A percentile compares a stretch with the other conserved stretches of the same genome.
These are phyloP conservation scores for Colletotrichum musicola DNA, from an alignment of 2,329 filamentous ascomycete genomes.

Conservation along the genomic window DNA sequence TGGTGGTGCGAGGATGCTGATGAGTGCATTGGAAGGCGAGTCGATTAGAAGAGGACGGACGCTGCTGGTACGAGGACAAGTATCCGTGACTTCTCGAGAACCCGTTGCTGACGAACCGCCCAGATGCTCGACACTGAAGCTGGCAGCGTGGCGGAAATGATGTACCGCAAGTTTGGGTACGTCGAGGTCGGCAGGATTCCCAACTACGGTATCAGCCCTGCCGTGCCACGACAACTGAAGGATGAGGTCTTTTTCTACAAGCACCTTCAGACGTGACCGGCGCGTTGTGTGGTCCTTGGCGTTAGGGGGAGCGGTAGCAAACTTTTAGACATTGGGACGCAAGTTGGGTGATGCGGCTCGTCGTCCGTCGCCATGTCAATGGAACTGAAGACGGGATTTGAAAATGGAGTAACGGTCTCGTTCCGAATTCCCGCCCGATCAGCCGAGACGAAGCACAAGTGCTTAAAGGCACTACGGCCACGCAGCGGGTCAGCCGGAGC, in stretches of 20 bases:
- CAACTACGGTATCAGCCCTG: constrained; percentile 63
- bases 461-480: not conserved
- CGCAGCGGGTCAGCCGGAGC: not conserved
- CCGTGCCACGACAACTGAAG: constrained; percentile 56
- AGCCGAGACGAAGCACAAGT: not conserved
- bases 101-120: not conserved
- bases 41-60: constrained; percentile 62
- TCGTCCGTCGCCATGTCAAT: not conserved
- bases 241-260: constrained; percentile 72
- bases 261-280: constrained; percentile 52
- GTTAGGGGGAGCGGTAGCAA: constrained; percentile 6
- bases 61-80: constrained; percentile 59
- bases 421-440: not conserved
- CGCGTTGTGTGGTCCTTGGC: not conserved
- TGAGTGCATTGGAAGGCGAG: constrained; percentile 67
- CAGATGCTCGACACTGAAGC: constrained; percentile 67
- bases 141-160: constrained; percentile 63
- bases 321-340: constrained; percentile 22
- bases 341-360: constrained; percentile 24
- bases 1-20: constrained; percentile 65
- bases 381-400: constrained; percentile 7
- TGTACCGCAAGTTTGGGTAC: constrained; percentile 70
- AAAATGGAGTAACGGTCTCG: constrained; percentile 6
- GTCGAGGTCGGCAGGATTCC: constrained; percentile 67
- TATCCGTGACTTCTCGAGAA: not conserved